Base-by-base conservation (phyloP, 148 eudicot species). In the Silene conica region DNA sequence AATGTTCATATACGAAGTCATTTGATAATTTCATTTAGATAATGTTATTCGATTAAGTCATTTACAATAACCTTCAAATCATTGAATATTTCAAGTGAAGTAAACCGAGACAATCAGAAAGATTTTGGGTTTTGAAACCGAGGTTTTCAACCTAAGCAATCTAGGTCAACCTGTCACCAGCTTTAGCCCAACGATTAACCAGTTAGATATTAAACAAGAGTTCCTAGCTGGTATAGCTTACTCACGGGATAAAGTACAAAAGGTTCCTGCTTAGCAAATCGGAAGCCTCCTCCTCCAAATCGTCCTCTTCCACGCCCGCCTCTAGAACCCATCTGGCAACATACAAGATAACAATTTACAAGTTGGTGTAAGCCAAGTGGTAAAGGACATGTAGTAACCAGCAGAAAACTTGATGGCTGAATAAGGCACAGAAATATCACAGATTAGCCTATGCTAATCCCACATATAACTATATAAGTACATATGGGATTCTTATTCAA, bases 241-340 rank as follows among this genome's bases (percentile, higher is more conserved):
- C 82, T 70, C 34, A 76, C 76, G 34, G 82, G 82, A 57, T 71
- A 80, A 66, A 76, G 82, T 34, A 46, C 14, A 67, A 71, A 71
- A 72, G 82, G 38, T 19, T 66, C 73, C 69, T 52, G 79, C 21
- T 65, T 66, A 18, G 58, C 79, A 59, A 5, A 25, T 55, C 74
- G 76, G 55, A 65, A 71, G 46, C 57, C 75, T 20, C 69, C 50
- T 28, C 79, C 54, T 0, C 80, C 80, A 28, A 64, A 70, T 15
- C 82, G 75, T 21, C 79, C 75, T 23, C 80, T 31, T 21, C 82
- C 82, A 19, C 82, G 72, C 19, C 82, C 63, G 25, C 82, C 79
- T 80, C 79, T 75, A 67, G 73, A 80, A 12, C 79, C 79, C 82
- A 80, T 80, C 82, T 70, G 14, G 31, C 70, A 61, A 25, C 60